phyloP scores from a whole-genome alignment of 2,329 filamentous ascomycete species.

The Nemania diffusa region DNA sequence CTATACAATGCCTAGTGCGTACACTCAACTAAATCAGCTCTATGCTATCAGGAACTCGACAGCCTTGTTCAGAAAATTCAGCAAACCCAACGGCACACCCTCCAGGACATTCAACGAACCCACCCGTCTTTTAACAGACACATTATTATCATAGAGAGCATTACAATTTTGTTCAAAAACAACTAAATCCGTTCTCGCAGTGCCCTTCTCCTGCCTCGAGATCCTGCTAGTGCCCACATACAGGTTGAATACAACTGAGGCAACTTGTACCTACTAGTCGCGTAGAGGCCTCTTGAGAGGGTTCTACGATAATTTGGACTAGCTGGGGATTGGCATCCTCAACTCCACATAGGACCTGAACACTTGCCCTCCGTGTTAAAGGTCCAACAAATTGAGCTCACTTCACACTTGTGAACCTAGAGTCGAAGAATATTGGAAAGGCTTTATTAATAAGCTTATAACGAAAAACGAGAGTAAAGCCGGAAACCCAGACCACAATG shows the following conservation, averaged over 20 bases:
- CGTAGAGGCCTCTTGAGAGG: background rate
- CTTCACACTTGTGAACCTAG: background rate
- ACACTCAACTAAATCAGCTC: no score
- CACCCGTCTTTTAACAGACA: background rate
- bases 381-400: background rate
- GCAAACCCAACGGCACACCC: background rate
- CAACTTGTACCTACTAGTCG: background rate
- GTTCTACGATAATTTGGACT: background rate
- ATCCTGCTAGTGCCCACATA: background rate
- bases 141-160: background rate
- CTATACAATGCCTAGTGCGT: background rate
- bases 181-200: background rate
- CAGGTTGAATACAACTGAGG: background rate
- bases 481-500: slow-evolving; percentile 54
- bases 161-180: background rate
- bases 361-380: no score
- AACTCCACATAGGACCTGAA: no score
- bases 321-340: background rate
- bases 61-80: background rate
- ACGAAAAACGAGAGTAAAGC: background rate
- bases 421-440: background rate
- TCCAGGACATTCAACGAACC: background rate
- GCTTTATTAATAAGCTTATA: background rate
- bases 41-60: no score
- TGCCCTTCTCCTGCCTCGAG: background rate